Conservation (phyloP, 1,284 basidiomycete species). For the Papiliotrema flavescens region DNA sequence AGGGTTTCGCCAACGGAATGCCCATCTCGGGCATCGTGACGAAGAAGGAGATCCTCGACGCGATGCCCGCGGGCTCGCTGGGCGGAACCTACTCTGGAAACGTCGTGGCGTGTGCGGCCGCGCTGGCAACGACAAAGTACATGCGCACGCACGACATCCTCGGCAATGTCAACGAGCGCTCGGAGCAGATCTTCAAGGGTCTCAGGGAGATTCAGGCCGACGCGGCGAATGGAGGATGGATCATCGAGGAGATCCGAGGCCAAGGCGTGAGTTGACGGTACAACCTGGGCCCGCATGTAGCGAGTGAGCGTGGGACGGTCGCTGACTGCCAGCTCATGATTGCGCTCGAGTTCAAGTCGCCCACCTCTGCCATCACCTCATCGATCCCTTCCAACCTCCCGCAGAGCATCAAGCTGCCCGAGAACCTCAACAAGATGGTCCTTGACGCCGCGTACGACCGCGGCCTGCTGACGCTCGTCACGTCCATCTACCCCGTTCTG, state of each 20-base stretch:
- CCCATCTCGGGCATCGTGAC: slow-evolving; percentile 83
- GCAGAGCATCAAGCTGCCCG: slow-evolving; percentile 52
- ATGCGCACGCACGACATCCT: slow-evolving; percentile 55
- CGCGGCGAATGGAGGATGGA: slow-evolving; percentile 51
- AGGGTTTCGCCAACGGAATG: slow-evolving; percentile 61
- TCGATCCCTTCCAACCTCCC: slow-evolving; percentile 30
- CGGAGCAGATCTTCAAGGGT: slow-evolving; percentile 63
- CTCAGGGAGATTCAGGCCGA: slow-evolving; percentile 50
- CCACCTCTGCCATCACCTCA: slow-evolving; percentile 32
- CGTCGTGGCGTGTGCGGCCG: slow-evolving; percentile 79
- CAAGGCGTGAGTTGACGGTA: slow-evolving; percentile 50
- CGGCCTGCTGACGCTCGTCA: slow-evolving; percentile 61
- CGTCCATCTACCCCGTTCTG: slow-evolving; percentile 37
- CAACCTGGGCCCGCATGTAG: neutral
- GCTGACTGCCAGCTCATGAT: slow-evolving; percentile 59
- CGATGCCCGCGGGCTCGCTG: slow-evolving; percentile 29
- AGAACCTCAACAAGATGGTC: slow-evolving; percentile 63
- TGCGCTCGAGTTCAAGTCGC: slow-evolving; percentile 62
- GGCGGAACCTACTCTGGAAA: slow-evolving; percentile 62
- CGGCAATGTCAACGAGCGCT: slow-evolving; percentile 68
- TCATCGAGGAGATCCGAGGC: slow-evolving; percentile 74
- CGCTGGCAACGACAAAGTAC: slow-evolving; percentile 54
- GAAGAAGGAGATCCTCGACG: slow-evolving; percentile 67
- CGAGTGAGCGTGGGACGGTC: neutral
- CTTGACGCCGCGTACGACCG: slow-evolving; percentile 74